These are phyloP conservation scores for Cudoniella acicularis DNA, from an alignment of 495 filamentous ascomycete species.

Conservation along the genomic window DNA sequence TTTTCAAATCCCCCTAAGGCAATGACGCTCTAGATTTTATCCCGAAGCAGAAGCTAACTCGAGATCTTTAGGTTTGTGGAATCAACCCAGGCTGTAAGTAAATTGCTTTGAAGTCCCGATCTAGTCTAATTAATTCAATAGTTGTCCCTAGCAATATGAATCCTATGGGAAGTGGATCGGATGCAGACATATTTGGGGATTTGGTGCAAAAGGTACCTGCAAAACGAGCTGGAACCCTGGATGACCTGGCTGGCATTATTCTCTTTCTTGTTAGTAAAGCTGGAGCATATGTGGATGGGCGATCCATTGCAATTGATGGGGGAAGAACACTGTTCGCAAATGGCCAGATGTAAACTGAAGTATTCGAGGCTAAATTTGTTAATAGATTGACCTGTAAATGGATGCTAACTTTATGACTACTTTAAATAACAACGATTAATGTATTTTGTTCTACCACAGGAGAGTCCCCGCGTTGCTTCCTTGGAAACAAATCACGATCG, in stretches of 20 bases:
- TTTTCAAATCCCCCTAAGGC: too few species aligned
- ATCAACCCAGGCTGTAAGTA: constrained; percentile 46
- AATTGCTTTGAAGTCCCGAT: neutral
- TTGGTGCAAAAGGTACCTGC: constrained; percentile 43
- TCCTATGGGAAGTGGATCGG: constrained; percentile 32
- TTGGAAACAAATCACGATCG: too few species aligned
- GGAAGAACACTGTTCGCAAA: constrained; percentile 21
- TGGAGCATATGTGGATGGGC: constrained; percentile 28
- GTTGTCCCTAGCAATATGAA: constrained; percentile 48
- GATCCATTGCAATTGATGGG: constrained; percentile 17
- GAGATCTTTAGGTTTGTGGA: constrained; percentile 35
- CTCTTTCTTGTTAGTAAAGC: constrained; percentile 39
- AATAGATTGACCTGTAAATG: too few species aligned
- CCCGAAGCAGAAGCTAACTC: too few species aligned
- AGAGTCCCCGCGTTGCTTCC: too few species aligned
- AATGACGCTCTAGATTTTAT: too few species aligned
- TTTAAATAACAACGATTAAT: too few species aligned
- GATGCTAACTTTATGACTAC: too few species aligned
- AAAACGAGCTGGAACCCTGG: constrained; percentile 33
- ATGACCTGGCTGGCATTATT: constrained; percentile 40
- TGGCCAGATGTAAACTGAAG: constrained; percentile 18
- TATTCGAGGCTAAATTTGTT: too few species aligned
- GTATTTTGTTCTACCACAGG: too few species aligned
- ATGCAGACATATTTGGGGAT: constrained; percentile 40
- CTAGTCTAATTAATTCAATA: constrained; percentile 11